phyloP scores from a whole-genome alignment of 306 rosid species.

The Fragaria iinumae region DNA sequence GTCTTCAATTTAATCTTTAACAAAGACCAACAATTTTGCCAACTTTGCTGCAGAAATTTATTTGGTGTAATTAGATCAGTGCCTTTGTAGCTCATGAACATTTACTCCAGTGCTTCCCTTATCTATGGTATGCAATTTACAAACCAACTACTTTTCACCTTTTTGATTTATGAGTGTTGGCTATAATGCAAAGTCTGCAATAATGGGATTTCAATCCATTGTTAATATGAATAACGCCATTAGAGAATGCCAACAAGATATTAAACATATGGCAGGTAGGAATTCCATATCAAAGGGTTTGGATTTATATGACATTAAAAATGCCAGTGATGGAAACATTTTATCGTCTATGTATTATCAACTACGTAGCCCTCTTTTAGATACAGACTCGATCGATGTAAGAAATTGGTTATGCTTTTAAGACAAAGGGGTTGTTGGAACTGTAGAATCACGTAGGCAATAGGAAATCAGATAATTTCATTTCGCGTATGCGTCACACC shows the following conservation, averaged over 20 bases:
- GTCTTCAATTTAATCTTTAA: background rate
- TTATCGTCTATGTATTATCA: background rate
- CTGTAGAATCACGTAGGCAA: background rate
- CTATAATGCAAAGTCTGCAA: background rate
- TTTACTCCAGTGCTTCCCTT: constrained; percentile 16
- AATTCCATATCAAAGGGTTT: constrained; percentile 15
- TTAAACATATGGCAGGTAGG: constrained; percentile 1
- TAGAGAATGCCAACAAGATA: background rate
- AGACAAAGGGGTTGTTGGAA: background rate
- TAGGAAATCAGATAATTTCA: too few relatives aligned
- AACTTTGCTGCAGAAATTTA: constrained; percentile 21
- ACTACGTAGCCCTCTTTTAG: background rate
- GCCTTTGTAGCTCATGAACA: background rate
- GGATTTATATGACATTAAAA: constrained; percentile 12
- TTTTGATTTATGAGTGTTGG: constrained; percentile 10
- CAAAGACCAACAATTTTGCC: constrained; percentile 3
- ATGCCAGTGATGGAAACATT: background rate
- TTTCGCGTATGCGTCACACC: background rate
- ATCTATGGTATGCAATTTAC: background rate
- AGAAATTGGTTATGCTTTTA: background rate
- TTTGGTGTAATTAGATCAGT: background rate
- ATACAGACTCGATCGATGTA: background rate
- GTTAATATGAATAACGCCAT: background rate
- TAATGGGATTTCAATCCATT: background rate
- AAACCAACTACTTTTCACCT: constrained; percentile 28